Conservation (phyloP, 306 rosid species). For the Phaseolus lunatus region DNA sequence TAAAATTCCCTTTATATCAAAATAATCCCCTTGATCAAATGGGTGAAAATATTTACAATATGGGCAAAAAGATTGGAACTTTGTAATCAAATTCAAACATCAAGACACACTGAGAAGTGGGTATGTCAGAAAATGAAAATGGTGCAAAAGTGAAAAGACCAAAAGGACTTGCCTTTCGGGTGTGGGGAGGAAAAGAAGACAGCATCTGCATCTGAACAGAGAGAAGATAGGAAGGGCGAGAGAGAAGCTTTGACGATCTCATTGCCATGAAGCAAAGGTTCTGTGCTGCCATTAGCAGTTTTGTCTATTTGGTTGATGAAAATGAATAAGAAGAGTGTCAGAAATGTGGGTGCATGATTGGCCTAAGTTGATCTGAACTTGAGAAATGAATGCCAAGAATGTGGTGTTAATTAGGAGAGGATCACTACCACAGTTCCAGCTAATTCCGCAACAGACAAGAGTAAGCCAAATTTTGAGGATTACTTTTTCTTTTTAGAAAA, state of each 20-base stretch:
- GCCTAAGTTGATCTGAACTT: background rate
- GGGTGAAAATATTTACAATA: background rate
- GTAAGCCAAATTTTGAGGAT: too few relatives aligned
- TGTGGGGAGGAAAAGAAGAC: conserved; percentile 35
- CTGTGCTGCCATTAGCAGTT: conserved; percentile 14
- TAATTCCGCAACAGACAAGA: background rate
- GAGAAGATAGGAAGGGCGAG: conserved; percentile 45
- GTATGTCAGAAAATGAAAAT: background rate
- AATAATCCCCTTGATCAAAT: background rate
- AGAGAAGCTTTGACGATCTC: conserved; percentile 43
- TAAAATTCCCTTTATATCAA: background rate
- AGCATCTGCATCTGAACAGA: conserved; percentile 45
- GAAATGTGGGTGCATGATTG: background rate
- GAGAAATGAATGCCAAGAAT: background rate
- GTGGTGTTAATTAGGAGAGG: background rate
- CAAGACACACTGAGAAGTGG: background rate
- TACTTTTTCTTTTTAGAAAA: too few relatives aligned
- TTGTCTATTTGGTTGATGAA: background rate
- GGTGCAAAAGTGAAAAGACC: background rate
- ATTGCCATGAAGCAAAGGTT: conserved; percentile 37
- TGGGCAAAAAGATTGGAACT: background rate
- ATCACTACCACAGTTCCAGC: background rate
- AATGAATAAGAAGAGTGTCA: background rate
- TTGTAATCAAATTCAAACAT: background rate
- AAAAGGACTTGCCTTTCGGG: conserved; percentile 58